Evolutionary conservation across 352 stramenopile species (phyloP).

Genomic region (Phytopythium oedochilum): DNA sequence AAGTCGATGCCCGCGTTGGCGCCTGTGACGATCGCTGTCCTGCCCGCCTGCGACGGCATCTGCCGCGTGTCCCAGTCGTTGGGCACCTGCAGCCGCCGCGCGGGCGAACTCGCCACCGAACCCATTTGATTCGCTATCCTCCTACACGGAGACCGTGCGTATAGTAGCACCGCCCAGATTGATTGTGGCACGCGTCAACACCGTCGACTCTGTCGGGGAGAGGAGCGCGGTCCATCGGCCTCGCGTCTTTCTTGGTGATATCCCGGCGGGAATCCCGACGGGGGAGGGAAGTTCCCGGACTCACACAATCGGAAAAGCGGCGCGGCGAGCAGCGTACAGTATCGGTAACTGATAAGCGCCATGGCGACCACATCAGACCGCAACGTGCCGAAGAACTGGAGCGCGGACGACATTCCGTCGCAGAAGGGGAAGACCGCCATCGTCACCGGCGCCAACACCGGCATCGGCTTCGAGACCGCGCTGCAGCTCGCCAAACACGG

Average conservation of each 20-base stretch:
- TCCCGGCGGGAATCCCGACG: too few species aligned
- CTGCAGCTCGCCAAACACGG: constrained; percentile 44
- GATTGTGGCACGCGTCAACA: too few species aligned
- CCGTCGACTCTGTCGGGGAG: too few species aligned
- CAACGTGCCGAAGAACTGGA: constrained; percentile 10
- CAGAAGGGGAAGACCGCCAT: constrained; percentile 55
- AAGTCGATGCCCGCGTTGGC: constrained; percentile 26
- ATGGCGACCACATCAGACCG: neutral
- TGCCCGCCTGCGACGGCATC: constrained; percentile 20
- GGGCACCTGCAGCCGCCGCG: constrained; percentile 6
- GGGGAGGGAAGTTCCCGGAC: too few species aligned
- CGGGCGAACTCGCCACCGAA: neutral
- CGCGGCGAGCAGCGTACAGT: too few species aligned
- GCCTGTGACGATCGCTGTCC: constrained; percentile 21
- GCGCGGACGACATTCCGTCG: constrained; percentile 21
- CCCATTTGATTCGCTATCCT: too few species aligned
- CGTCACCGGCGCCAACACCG: constrained; percentile 71
- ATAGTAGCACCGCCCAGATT: too few species aligned
- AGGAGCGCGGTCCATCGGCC: too few species aligned
- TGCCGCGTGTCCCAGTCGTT: constrained; percentile 12
- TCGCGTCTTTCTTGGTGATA: too few species aligned
- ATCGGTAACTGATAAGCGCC: too few species aligned
- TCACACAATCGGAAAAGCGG: too few species aligned
- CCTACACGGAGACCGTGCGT: too few species aligned
- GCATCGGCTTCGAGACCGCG: constrained; percentile 70